A percentile compares a stretch with the other conserved stretches of the same genome.
Evolutionary conservation across 2,329 filamentous ascomycete species (phyloP).

Genomic region (Ustulina deusta): DNA sequence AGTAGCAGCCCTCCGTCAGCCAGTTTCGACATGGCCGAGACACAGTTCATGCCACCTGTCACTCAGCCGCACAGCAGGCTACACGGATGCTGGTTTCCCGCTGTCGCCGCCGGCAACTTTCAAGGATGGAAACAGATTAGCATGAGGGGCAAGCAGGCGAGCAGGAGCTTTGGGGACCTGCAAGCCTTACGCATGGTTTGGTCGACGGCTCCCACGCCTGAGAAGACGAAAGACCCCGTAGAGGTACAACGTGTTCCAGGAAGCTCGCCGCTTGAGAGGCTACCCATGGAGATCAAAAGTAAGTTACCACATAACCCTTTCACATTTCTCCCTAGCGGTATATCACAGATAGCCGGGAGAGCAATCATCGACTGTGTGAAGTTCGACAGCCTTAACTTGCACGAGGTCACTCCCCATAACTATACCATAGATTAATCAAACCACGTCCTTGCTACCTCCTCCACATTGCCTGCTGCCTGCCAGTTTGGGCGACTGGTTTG

Average conservation of each 20-base stretch:
- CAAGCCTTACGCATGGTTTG: constrained; percentile 67
- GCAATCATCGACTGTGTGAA: constrained; percentile 15
- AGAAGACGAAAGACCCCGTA: constrained; percentile 50
- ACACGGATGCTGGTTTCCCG: constrained; percentile 69
- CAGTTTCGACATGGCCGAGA: constrained; percentile 53
- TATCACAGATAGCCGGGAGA: constrained; percentile 21
- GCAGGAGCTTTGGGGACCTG: constrained; percentile 71
- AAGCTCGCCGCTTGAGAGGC: constrained; percentile 70
- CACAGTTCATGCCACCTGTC: constrained; percentile 64
- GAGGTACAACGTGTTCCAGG: constrained; percentile 56
- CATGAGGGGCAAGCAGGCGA: constrained; percentile 68
- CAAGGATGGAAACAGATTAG: constrained; percentile 73
- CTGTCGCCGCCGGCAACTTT: constrained; percentile 63
- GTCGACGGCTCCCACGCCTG: constrained; percentile 56
- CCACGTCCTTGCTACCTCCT: not conserved
- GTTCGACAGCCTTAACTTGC: constrained; percentile 6
- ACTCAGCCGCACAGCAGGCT: constrained; percentile 68
- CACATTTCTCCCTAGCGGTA: not conserved
- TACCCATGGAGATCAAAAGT: constrained; percentile 80
- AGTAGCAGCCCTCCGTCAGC: constrained; percentile 54
- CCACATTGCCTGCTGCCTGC: not conserved
- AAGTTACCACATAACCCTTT: constrained; percentile 53
- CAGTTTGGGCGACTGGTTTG: constrained; percentile 36
- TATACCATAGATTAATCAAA: constrained; percentile 30
- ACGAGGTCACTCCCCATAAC: constrained; percentile 13